Percentiles rank a stretch among this genome's conserved stretches.
These are phyloP conservation scores for Dactylellina sp. DNA, from an alignment of 2,329 filamentous ascomycete genomes.

Conservation along the genomic window DNA sequence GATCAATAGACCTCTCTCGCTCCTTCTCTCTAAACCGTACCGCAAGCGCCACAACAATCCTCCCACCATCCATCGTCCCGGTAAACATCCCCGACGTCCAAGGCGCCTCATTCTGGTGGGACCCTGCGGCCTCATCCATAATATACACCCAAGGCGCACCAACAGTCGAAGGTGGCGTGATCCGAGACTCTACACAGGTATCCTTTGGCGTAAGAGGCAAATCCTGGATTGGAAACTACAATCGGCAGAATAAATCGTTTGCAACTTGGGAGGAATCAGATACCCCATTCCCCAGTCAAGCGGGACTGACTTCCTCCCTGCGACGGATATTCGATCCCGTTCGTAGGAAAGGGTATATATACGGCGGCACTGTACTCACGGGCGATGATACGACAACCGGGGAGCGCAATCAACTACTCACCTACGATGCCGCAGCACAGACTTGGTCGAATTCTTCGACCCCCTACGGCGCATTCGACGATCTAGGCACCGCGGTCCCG, in stretches of 20 bases:
- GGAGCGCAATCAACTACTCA: conserved; percentile 19
- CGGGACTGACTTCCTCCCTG: conserved; percentile 15
- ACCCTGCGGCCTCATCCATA: background rate
- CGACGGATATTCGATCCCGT: conserved; percentile 24
- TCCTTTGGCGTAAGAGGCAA: conserved; percentile 27
- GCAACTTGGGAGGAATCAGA: conserved; percentile 27
- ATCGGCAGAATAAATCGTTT: conserved; percentile 8
- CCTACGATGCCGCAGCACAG: conserved; percentile 24
- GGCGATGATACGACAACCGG: conserved; percentile 1
- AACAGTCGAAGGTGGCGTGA: conserved; percentile 37
- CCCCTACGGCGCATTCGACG: conserved; percentile 26
- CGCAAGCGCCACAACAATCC: conserved; percentile 26
- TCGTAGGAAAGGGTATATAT: conserved; percentile 33
- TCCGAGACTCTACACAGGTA: conserved; percentile 18
- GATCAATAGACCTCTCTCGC: conserved; percentile 27
- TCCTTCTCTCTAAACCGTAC: conserved; percentile 32
- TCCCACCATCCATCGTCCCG: conserved; percentile 29
- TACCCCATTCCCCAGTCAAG: conserved; percentile 32
- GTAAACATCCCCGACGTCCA: conserved; percentile 36
- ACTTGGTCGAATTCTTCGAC: conserved; percentile 24
- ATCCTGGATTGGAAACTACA: conserved; percentile 27
- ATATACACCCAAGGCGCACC: conserved; percentile 34
- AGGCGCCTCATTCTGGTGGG: conserved; percentile 40
- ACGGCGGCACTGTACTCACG: conserved; percentile 22
- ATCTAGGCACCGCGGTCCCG: conserved; percentile 19